Evolutionary conservation across 495 filamentous ascomycete species (phyloP), one percentile per base, ranked within the genome.

Genomic region (Terfezia claveryi): DNA sequence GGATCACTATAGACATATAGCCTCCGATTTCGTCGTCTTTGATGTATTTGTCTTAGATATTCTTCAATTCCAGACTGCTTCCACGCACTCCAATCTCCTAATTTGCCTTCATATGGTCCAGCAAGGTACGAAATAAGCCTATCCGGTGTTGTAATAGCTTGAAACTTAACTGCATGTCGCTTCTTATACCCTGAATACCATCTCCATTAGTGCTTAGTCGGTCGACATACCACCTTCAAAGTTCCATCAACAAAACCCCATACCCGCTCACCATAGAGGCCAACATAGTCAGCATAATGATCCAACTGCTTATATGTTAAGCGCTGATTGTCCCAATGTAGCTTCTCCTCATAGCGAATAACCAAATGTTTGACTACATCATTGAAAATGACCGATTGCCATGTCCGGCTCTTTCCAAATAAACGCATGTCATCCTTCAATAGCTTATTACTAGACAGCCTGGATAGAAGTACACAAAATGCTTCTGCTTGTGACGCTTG

Each of bases 221-320:
- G 54, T 0, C 49, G 12, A 11, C 20, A 11, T 50, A 56, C 53
- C 9, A n/a, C 1, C 2, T 12, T 9, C 4, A 38, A 27, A 1
- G 49, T 56, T 23, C 54, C 49, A 53, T 56, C 27, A 9, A 56
- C 12, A 37, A 53, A 56, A 0, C 54, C n/a, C n/a, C n/a, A n/a
- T n/a, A n/a, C n/a, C n/a, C n/a, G n/a, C n/a, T n/a, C n/a, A n/a
- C n/a, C n/a, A n/a, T n/a, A n/a, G n/a, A n/a, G n/a, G n/a, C n/a
- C n/a, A n/a, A n/a, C n/a, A n/a, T n/a, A n/a, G n/a, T n/a, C n/a
- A n/a, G n/a, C n/a, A n/a, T n/a, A n/a, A n/a, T n/a, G n/a, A n/a
- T 38, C 16, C 16, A 56, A 16, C 27, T 32, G 27, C 2, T 32
- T 1, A 32, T 32, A 32, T 32, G 27, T 32, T 32, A 32, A 7